Base-by-base conservation (phyloP, 1,284 basidiomycete genomes). In the Phylloboletellus chloephorus region DNA sequence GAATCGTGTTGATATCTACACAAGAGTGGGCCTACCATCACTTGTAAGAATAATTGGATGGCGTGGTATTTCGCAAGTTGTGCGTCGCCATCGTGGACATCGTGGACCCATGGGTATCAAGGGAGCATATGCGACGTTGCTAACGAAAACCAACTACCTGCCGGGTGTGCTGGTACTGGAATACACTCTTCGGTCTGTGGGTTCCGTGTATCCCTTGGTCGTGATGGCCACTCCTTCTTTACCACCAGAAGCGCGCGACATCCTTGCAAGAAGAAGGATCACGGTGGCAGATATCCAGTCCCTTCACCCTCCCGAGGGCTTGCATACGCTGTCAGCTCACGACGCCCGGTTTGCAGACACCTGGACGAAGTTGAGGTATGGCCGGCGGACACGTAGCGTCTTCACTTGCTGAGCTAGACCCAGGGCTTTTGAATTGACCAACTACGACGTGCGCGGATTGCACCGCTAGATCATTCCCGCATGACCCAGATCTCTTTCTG, bases 281-380 rank as follows among this genome's bases (percentile, higher is more conserved):
- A 43, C 47, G 5, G 71, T 79, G 20, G 63, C 72, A 44, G 74
- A 84, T 3, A 73, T 94, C 31, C 68, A 79, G 19, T 65, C 67
- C 26, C 67, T 96, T 26, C 54, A 67, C 7, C 88, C 88, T 12
- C 62, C 64, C 13, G 62, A 67, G 12, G 74, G 73, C 22, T 55
- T 60, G 10, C 75, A 83, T 54, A 58, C 51, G 7, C 62, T 82
- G n/a, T 53, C 70, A 10, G 61, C 57, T 23, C 66, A 73, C 44
- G 85, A 88, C 52, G 63, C 62, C 25, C 72, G 92, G 33, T 92
- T 96, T 58, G 67, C 66, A 15, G 89, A 95, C 58, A 89, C 90
- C 4, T 96, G 92, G 92, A 88, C 87, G 3, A 96, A 96, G 63
- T 65, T 96, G 39, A 76, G 82, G 88, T 88, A 57, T 52, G 67